phyloP scores from a whole-genome alignment of 305 asterid species.

The Fraxinus dipetala region DNA sequence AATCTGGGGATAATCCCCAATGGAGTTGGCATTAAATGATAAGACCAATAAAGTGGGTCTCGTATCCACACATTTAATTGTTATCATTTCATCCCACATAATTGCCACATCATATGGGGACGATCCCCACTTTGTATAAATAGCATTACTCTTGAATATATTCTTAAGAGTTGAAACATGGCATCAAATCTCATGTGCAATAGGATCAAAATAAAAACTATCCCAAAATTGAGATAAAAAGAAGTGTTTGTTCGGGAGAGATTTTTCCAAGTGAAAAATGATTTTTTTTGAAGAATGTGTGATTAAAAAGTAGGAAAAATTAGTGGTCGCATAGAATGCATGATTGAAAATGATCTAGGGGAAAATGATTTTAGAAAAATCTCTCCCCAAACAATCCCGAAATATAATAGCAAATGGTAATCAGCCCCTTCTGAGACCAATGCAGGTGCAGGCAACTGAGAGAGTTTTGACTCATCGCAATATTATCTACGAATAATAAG shows the following conservation, averaged over 20 bases:
- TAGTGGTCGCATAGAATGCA: not conserved
- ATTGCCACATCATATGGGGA: not conserved
- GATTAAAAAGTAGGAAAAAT: not conserved
- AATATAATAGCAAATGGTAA: not conserved
- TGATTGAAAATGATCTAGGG: not conserved
- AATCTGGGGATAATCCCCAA: not conserved
- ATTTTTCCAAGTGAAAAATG: not conserved
- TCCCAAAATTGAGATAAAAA: not conserved
- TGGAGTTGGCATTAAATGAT: not conserved
- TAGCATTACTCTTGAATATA: not conserved
- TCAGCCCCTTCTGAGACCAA: not conserved
- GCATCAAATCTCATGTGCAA: not conserved
- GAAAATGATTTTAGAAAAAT: not conserved
- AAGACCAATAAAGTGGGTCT: not conserved
- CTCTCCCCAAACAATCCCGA: not conserved
- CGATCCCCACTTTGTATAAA: not conserved
- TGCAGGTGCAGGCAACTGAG: slow-evolving; percentile 6
- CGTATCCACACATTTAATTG: not conserved
- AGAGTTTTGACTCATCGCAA: not conserved
- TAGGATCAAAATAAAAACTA: not conserved
- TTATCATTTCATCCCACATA: not conserved
- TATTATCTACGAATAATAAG: not conserved
- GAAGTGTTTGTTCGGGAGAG: not conserved
- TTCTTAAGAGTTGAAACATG: not conserved
- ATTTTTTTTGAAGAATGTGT: not conserved